These are phyloP conservation scores for Lenwebbia sp. DNA, from an alignment of 345 rosid species.

Conservation along the genomic window DNA sequence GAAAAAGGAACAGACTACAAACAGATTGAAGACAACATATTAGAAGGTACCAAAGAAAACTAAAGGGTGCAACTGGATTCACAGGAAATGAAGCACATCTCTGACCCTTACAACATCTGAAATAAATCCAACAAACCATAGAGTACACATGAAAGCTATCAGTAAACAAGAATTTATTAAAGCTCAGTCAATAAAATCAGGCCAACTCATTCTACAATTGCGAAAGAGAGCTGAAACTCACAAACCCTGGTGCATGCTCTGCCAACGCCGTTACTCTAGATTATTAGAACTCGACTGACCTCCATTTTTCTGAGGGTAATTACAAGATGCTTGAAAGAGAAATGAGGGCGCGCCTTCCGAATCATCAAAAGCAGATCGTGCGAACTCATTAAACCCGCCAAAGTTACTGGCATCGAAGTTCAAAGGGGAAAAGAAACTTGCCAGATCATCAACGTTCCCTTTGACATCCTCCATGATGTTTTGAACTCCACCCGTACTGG, in stretches of 20 bases:
- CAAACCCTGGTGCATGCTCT: not conserved
- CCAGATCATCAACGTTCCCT: conserved; percentile 38
- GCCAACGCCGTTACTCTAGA: conserved; percentile 5
- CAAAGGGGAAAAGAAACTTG: conserved; percentile 52
- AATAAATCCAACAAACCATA: not conserved
- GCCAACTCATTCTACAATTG: not conserved
- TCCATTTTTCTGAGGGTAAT: conserved; percentile 43
- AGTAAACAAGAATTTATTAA: conserved; percentile 1
- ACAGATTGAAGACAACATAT: not conserved
- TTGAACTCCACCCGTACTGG: conserved; percentile 16
- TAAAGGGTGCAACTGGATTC: not conserved
- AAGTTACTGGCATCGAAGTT: conserved; percentile 66
- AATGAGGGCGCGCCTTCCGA: conserved; percentile 65
- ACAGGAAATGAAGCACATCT: not conserved
- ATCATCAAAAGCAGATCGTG: conserved; percentile 69
- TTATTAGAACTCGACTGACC: conserved; percentile 29
- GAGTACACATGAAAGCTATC: not conserved
- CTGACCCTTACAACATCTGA: not conserved
- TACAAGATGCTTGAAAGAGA: conserved; percentile 57
- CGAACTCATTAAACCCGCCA: conserved; percentile 80
- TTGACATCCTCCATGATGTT: conserved; percentile 49
- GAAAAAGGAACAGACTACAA: not conserved
- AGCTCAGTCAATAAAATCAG: not conserved
- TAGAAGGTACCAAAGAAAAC: not conserved
- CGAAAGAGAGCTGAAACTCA: not conserved